phyloP scores from a whole-genome alignment of 2,329 filamentous ascomycete genomes.

The Cladophialophora psammophila region DNA sequence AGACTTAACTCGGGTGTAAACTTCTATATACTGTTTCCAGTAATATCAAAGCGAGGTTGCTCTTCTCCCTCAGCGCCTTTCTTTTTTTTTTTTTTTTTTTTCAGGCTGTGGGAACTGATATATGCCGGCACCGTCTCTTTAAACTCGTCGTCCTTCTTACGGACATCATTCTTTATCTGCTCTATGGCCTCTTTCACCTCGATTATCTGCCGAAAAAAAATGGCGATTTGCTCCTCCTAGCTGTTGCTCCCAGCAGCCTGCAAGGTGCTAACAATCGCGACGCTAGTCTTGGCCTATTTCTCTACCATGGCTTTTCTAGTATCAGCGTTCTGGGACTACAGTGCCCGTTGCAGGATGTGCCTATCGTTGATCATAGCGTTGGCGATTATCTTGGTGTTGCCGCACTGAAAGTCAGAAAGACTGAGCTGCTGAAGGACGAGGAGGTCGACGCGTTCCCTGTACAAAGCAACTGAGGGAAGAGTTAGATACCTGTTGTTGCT shows the following conservation, averaged over 20 bases:
- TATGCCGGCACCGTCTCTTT: background rate
- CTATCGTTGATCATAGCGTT: background rate
- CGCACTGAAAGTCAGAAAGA: background rate
- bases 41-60: background rate
- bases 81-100: slow-evolving; percentile 1
- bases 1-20: background rate
- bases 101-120: background rate
- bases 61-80: background rate
- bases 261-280: background rate
- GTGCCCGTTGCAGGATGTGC: background rate
- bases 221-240: background rate
- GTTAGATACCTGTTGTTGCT: no score
- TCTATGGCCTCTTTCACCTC: background rate
- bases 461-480: background rate
- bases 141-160: background rate
- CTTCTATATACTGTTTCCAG: background rate
- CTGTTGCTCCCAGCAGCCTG: background rate
- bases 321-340: background rate
- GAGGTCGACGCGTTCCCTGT: background rate
- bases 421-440: background rate
- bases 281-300: background rate
- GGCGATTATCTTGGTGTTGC: background rate
- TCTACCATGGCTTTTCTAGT: background rate
- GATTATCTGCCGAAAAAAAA: background rate
- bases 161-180: background rate